These are phyloP conservation scores for Puccinia novopanici DNA, from an alignment of 1,284 basidiomycete genomes.

Conservation along the genomic window DNA sequence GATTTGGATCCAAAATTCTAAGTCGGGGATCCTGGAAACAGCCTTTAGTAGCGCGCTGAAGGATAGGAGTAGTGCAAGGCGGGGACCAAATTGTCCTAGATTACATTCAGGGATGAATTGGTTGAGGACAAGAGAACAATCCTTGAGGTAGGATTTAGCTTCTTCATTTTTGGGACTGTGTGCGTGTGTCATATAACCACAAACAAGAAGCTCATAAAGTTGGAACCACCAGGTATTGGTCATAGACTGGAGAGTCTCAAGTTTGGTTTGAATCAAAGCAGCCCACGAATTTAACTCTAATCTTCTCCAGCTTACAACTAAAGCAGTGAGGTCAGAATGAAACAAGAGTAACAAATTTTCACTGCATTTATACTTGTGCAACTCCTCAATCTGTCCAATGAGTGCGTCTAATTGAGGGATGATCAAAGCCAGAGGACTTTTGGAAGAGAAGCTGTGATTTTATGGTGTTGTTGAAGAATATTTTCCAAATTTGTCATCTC, in stretches of 20 bases:
- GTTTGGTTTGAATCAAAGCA: conserved; percentile 74
- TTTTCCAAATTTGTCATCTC: conserved; percentile 87
- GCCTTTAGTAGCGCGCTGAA: too few relatives aligned
- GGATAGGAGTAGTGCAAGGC: too few relatives aligned
- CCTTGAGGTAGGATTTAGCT: too few relatives aligned
- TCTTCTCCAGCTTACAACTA: too few relatives aligned
- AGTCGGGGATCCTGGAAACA: not conserved
- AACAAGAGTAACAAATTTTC: conserved; percentile 76
- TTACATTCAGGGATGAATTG: too few relatives aligned
- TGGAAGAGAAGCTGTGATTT: conserved; percentile 70
- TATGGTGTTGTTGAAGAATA: conserved; percentile 73
- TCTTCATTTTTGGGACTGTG: conserved; percentile 55
- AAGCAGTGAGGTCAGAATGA: too few relatives aligned
- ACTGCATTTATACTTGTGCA: conserved; percentile 90
- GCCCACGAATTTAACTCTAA: conserved; percentile 88
- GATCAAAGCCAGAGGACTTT: too few relatives aligned
- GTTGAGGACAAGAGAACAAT: too few relatives aligned
- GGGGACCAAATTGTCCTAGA: too few relatives aligned
- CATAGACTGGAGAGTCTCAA: conserved; percentile 66
- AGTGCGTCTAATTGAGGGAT: conserved; percentile 87
- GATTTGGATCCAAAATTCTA: conserved; percentile 60
- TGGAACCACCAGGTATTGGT: conserved; percentile 86
- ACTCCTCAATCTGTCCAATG: conserved; percentile 85
- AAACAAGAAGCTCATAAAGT: conserved; percentile 77
- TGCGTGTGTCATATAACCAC: conserved; percentile 63